Base-by-base conservation (phyloP, 768 basidiomycete genomes). In the Pleurotus citrinopileatus region DNA sequence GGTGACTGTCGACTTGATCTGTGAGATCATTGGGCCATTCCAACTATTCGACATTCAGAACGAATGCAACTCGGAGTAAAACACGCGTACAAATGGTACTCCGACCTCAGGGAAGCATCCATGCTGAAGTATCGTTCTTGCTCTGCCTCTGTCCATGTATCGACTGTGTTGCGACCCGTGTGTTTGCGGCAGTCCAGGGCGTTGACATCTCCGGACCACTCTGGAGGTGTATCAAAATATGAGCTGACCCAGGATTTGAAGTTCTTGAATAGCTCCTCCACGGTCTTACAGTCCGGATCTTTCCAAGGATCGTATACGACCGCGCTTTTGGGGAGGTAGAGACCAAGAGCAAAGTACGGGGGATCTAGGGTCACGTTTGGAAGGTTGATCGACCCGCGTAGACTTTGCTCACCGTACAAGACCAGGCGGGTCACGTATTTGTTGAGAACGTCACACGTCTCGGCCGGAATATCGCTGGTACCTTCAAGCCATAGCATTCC, bases 351-450 rank as follows among this genome's bases (percentile, higher is more conserved):
- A 5, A 60, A 28, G 38, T 55, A 54, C 0, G 72, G 68, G 10
- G 73, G 67, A 55, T 75, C 72, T 73, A n/a, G 2, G 20, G 1
- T 29, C 19, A n/a, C n/a, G n/a, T n/a, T n/a, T n/a, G n/a, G n/a
- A n/a, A n/a, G n/a, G n/a, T n/a, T n/a, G n/a, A n/a, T n/a, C n/a
- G n/a, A n/a, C n/a, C n/a, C n/a, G n/a, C n/a, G n/a, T n/a, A n/a
- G n/a, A n/a, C n/a, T n/a, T n/a, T n/a, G 42, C 38, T n/a, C 13
- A 62, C 61, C 61, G 44, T 62, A 61, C 7, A 62, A 37, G 13
- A 62, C 44, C 6, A 56, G 42, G n/a, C 51, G 27, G 25, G 37
- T 56, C 28, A 62, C 26, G 36, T 59, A 62, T 40, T 34, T 15
- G 47, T 53, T 42, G 7, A 61, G 29, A 13, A 29, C 7, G 5